These are phyloP conservation scores for Lichtheimia corymbifera DNA, from an alignment of 371 early-diverging fungal species.

Conservation along the genomic window DNA sequence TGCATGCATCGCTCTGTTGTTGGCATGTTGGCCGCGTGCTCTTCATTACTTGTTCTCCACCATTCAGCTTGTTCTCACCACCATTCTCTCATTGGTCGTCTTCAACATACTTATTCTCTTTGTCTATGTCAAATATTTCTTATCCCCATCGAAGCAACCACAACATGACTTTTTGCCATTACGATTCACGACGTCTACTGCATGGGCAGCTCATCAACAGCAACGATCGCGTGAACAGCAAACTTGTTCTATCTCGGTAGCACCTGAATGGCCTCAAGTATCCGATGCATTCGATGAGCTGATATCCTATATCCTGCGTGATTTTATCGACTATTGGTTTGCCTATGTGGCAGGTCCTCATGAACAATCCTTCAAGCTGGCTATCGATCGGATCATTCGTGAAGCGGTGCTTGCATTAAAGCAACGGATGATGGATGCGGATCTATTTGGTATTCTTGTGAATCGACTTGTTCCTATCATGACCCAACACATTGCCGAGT, in stretches of 20 bases:
- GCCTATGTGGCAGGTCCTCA: constrained; percentile 43
- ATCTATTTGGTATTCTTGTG: constrained; percentile 60
- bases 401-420: constrained; percentile 35
- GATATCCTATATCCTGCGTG: constrained; percentile 47
- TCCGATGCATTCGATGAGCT: constrained; percentile 47
- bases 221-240: constrained; percentile 16
- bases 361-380: constrained; percentile 32
- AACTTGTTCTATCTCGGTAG: constrained; percentile 3
- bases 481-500: constrained; percentile 70
- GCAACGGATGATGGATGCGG: constrained; percentile 52
- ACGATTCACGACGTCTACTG: constrained; percentile 17
- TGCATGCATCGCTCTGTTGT: constrained; percentile 1
- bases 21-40: constrained; percentile 5
- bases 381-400: constrained; percentile 51
- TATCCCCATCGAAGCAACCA: constrained; percentile 23
- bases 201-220: constrained; percentile 23
- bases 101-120: constrained; percentile 37
- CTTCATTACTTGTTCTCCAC: constrained; percentile 5
- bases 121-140: constrained; percentile 42
- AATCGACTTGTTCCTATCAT: constrained; percentile 65
- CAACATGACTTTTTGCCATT: constrained; percentile 26
- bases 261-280: constrained; percentile 23
- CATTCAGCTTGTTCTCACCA: constrained; percentile 10
- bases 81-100: constrained; percentile 13
- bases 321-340: constrained; percentile 63